A percentile compares a stretch with the other conserved stretches of the same genome.
These are phyloP conservation scores for Amesomyces nigricolor DNA, from an alignment of 2,329 filamentous ascomycete species.

Conservation along the genomic window DNA sequence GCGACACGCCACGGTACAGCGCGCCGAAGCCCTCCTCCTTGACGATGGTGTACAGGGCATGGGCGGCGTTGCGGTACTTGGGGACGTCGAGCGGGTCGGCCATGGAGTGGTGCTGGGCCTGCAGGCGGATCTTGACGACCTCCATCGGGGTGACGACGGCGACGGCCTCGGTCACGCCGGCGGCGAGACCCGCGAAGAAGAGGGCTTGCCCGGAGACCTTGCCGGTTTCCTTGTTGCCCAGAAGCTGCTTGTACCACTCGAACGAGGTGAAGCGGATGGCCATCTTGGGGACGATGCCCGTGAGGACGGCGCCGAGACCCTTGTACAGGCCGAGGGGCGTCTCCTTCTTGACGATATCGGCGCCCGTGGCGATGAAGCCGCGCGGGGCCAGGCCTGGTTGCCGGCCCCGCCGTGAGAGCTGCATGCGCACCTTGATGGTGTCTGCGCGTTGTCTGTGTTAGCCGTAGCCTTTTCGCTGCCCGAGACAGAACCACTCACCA, in stretches of 20 bases:
- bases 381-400: conserved; percentile 78
- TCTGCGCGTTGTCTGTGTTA: conserved; percentile 34
- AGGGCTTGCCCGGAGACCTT: conserved; percentile 65
- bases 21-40: conserved; percentile 84
- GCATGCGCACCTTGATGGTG: conserved; percentile 99
- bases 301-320: conserved; percentile 92
- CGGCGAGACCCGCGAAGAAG: conserved; percentile 69
- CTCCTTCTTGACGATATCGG: conserved; percentile 81
- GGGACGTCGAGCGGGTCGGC: conserved; percentile 92
- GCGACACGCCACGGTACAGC: conserved; percentile 85
- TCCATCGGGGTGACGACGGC: conserved; percentile 98
- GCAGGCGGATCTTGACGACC: conserved; percentile 96
- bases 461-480: not conserved
- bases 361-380: conserved; percentile 81
- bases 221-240: conserved; percentile 65
- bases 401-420: conserved; percentile 81
- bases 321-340: conserved; percentile 94
- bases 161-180: conserved; percentile 94
- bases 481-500: conserved; percentile 46
- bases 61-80: conserved; percentile 93
- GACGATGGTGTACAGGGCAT: conserved; percentile 77
- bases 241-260: conserved; percentile 83
- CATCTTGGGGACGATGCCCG: conserved; percentile 98
- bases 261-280: conserved; percentile 98
- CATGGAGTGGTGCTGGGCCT: conserved; percentile 97